A percentile compares a stretch with the other conserved stretches of the same genome.
These are phyloP conservation scores for Microascus cirrosus DNA, from an alignment of 2,329 filamentous ascomycete species.

Conservation along the genomic window DNA sequence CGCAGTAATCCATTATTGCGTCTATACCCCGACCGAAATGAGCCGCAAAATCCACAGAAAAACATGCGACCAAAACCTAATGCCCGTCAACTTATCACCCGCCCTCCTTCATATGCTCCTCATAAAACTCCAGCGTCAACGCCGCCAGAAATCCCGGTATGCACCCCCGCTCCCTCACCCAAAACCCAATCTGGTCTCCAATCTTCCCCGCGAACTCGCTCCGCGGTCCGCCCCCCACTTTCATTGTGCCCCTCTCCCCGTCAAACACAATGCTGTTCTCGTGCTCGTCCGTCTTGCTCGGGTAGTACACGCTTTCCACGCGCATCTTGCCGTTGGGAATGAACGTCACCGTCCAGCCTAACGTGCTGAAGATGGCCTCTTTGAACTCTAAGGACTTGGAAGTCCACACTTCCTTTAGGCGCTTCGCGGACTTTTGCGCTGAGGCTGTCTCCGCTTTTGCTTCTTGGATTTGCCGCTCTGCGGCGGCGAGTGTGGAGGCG, in stretches of 20 bases:
- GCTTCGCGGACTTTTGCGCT: constrained; percentile 70
- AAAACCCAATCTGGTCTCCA: constrained; percentile 79
- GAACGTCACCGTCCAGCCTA: constrained; percentile 93
- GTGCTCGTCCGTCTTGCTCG: constrained; percentile 56
- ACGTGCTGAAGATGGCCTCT: constrained; percentile 80
- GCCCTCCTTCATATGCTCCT: constrained; percentile 39
- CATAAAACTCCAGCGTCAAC: constrained; percentile 86
- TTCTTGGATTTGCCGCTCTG: constrained; percentile 64
- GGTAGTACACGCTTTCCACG: constrained; percentile 76
- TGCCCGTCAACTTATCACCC: not conserved
- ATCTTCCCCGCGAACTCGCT: constrained; percentile 82
- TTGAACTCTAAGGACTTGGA: constrained; percentile 91
- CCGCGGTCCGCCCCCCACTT: constrained; percentile 81
- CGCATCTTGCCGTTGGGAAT: constrained; percentile 95
- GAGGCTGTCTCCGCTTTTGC: constrained; percentile 58
- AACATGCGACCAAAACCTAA: no score
- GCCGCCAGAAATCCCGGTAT: constrained; percentile 90
- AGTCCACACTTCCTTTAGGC: constrained; percentile 86
- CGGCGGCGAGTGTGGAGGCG: constrained; percentile 60
- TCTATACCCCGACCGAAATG: no score
- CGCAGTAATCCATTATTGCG: no score
- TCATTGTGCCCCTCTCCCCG: constrained; percentile 93
- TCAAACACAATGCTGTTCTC: constrained; percentile 75
- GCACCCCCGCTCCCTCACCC: constrained; percentile 87
- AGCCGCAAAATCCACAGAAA: not conserved